Percentiles rank a stretch among this genome's conserved stretches.
phyloP scores from a whole-genome alignment of 1,139 yeast genomes.

The Yamadazyma spencermartinsiae region DNA sequence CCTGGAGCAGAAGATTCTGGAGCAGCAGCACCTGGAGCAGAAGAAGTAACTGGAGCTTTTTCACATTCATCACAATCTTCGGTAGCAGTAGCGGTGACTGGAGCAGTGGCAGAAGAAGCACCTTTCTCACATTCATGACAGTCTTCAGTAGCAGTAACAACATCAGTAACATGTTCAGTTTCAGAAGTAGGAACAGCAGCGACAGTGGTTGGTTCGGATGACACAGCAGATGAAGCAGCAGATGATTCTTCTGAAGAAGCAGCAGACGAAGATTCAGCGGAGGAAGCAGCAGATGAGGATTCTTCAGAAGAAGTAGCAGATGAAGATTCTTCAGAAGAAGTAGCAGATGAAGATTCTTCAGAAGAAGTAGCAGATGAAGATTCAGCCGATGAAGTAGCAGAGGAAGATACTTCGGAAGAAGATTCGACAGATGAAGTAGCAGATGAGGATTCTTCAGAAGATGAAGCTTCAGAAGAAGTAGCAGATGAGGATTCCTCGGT shows the following conservation, averaged over 20 bases:
- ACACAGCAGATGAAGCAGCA: conserved; percentile 1
- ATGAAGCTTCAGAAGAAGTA: conserved; percentile 6
- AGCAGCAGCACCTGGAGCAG: conserved; percentile 8
- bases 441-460: conserved; percentile 5
- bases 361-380: conserved; percentile 3
- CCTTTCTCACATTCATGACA: conserved; percentile 3
- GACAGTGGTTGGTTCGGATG: not conserved
- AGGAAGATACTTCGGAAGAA: conserved; percentile 7
- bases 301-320: conserved; percentile 5
- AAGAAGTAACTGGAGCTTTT: conserved; percentile 5
- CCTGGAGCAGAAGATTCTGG: conserved; percentile 6
- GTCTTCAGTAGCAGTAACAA: conserved; percentile 4
- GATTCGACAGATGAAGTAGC: conserved; percentile 7
- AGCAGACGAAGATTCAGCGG: conserved; percentile 1
- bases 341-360: not conserved
- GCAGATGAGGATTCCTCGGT: conserved; percentile 5
- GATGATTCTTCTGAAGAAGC: not conserved
- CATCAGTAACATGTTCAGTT: not conserved
- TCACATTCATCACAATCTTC: conserved; percentile 2
- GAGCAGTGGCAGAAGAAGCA: conserved; percentile 1
- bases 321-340: conserved; percentile 1
- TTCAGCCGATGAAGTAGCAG: conserved; percentile 6
- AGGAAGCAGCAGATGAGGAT: no score
- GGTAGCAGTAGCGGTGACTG: not conserved
- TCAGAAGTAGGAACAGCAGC: not conserved